Evolutionary conservation across 1,139 yeast species (phyloP).

Genomic region (Debaryomyces udenii): DNA sequence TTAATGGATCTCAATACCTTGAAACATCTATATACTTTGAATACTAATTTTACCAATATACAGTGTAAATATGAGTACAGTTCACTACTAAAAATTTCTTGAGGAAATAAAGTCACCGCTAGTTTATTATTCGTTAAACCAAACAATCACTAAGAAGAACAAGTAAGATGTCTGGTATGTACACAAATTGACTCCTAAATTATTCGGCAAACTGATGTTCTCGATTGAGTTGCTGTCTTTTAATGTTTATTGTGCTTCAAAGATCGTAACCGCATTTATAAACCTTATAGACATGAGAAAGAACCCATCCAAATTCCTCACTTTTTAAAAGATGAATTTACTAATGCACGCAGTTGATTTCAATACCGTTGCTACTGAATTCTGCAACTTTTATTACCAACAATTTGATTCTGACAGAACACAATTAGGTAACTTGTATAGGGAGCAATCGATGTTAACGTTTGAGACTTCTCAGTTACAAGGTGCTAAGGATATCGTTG

Average conservation of each 20-base stretch:
- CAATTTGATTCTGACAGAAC: conserved; percentile 93
- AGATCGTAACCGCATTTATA: neutral
- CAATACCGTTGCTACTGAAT: conserved; percentile 75
- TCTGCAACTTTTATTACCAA: conserved; percentile 92
- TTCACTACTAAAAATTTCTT: conserved; percentile 4
- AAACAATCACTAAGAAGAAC: conserved; percentile 1
- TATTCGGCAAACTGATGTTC: neutral
- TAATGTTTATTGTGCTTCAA: neutral
- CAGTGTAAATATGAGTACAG: conserved; percentile 12
- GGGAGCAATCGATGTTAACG: conserved; percentile 96
- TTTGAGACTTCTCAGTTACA: conserved; percentile 93
- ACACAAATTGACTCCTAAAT: neutral
- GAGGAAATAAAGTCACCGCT: conserved; percentile 2
- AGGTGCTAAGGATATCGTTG: conserved; percentile 91
- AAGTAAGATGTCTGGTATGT: conserved; percentile 19
- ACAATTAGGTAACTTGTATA: conserved; percentile 90
- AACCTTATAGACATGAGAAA: neutral
- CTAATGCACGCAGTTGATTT: conserved; percentile 53
- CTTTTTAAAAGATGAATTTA: neutral
- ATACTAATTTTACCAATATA: conserved; percentile 7
- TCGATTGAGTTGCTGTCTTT: conserved; percentile 16
- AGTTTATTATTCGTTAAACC: neutral
- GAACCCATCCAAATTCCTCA: too few relatives aligned
- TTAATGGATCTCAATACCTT: conserved; percentile 16
- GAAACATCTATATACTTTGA: conserved; percentile 1